Base-by-base conservation (phyloP, 805 yeast genomes). In the Candida broadrunensis region DNA sequence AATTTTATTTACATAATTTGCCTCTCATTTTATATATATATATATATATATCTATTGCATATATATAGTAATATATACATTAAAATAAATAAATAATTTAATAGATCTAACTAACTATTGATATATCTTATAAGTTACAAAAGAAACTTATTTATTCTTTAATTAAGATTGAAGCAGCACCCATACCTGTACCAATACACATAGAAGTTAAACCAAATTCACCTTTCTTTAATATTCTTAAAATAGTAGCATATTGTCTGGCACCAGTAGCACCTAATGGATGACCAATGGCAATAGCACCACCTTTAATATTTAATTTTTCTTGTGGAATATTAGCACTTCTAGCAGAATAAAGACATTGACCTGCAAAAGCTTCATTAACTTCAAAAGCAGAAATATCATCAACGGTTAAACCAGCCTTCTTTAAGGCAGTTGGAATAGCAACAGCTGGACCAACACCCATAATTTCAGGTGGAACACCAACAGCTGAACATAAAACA, bases 101-200 rank as follows among this genome's bases (percentile, higher is more conserved):
- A 21, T 21, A 21, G 9, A 21, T 21, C 24, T 21, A 21, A 21
- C 9, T 9, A 21, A 21, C 9, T 21, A 21, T 7, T 21, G n/a
- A n/a, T n/a, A n/a, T n/a, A n/a, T n/a, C n/a, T n/a, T n/a, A n/a
- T n/a, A n/a, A n/a, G n/a, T n/a, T n/a, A 21, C 11, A 21, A 21
- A 7, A 21, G 6, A 21, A 21, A 7, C 25, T 21, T 5, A 35
- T 29, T 60, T 73, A 88, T 71, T 91, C 98, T 55, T 77, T 84
- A 33, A 88, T 75, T 53, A 91, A 76, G 34, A 90, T 72, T 12
- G 91, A 85, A 36, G 98, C 98, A 25, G 97, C 97, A 50, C 98
- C 98, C 95, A 90, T 91, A 54, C 98, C 98, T 26, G 97, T 88
- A 56, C 98, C 98, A 50, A 91, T 83, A 72, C 98, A 91, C 98